A percentile compares a stretch with the other conserved stretches of the same genome.
Conservation (phyloP, 139 green algal genomes). For the Coelastrella sp. region DNA sequence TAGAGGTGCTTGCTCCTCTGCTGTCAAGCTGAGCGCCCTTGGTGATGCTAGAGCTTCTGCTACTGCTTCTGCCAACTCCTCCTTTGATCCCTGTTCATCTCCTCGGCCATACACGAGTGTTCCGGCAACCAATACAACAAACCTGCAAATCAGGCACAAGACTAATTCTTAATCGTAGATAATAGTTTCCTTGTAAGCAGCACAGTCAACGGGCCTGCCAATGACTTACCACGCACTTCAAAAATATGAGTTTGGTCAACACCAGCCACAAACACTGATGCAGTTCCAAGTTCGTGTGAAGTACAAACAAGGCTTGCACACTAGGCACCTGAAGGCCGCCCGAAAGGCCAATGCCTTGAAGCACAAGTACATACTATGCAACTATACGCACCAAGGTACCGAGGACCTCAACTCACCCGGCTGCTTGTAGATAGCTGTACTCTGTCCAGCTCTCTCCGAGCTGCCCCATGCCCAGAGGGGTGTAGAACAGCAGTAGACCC, state of each 20-base stretch:
- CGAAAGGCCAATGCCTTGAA: no score
- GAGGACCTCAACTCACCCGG: constrained; percentile 45
- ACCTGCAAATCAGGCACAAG: constrained; percentile 34
- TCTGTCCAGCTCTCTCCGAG: constrained; percentile 72
- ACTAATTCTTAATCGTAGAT: no score
- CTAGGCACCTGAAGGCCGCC: no score
- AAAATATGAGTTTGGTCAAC: no score
- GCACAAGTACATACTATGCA: no score
- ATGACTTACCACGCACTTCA: no score
- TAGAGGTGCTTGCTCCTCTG: constrained; percentile 7
- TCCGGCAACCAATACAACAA: constrained; percentile 67
- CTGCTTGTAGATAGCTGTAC: constrained; percentile 72
- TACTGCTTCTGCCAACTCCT: constrained; percentile 52
- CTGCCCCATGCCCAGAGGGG: constrained; percentile 53
- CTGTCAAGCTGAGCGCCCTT: background rate
- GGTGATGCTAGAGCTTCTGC: constrained; percentile 35
- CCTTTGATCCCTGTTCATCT: constrained; percentile 54
- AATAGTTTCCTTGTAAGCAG: no score
- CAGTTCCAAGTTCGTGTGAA: no score
- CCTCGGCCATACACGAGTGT: constrained; percentile 68
- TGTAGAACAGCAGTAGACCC: constrained; percentile 77
- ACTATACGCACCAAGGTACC: background rate
- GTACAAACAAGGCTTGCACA: no score
- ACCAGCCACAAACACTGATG: no score
- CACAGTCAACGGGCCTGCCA: no score